These are phyloP conservation scores for Claviceps quebecensis DNA, from an alignment of 2,329 filamentous ascomycete species.

Conservation along the genomic window DNA sequence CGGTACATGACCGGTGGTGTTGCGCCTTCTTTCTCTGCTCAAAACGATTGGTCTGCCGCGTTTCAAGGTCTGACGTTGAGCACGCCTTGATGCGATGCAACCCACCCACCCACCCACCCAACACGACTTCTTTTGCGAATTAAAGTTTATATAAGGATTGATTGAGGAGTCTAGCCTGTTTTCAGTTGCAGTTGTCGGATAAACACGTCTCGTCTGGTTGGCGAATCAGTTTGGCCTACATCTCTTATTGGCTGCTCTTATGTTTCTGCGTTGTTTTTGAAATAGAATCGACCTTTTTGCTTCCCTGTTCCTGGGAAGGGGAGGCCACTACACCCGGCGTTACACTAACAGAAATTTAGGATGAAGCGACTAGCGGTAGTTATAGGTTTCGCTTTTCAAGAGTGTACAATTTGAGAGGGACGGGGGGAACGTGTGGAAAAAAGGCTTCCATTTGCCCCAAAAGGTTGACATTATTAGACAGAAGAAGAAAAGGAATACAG, in stretches of 20 bases:
- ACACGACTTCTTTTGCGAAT: too few species aligned
- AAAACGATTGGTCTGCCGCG: slow-evolving; percentile 45
- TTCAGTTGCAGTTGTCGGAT: not conserved
- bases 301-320: not conserved
- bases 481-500: slow-evolving; percentile 18
- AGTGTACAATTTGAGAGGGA: too few species aligned
- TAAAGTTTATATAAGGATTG: not conserved
- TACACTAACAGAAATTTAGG: not conserved
- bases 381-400: too few species aligned
- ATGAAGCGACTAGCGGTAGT: too few species aligned
- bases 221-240: not conserved
- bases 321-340: not conserved
- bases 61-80: slow-evolving; percentile 65
- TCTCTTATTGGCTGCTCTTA: not conserved
- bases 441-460: slow-evolving; percentile 13
- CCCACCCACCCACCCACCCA: too few species aligned
- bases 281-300: slow-evolving; percentile 6
- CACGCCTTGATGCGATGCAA: slow-evolving; percentile 29
- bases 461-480: slow-evolving; percentile 22
- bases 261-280: not conserved
- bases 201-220: not conserved
- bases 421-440: too few species aligned
- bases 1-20: slow-evolving; percentile 24
- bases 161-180: not conserved
- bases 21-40: slow-evolving; percentile 27